Evolutionary conservation across 1,284 basidiomycete species (phyloP).

Genomic region (Cerioporus squamosus): DNA sequence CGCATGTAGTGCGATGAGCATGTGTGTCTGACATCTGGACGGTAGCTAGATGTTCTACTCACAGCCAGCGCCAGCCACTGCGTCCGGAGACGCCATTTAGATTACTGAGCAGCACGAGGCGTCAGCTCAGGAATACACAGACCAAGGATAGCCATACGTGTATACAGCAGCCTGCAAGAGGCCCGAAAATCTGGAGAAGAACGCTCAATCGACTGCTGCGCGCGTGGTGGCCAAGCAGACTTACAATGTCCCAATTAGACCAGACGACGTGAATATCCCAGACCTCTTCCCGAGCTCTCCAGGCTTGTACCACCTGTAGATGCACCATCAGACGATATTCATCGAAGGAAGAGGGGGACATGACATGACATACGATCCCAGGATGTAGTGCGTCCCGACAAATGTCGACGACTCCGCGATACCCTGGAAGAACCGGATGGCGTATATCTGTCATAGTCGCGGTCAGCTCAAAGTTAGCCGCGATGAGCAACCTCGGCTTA

Average conservation of each 20-base stretch:
- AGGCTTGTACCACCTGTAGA: slow-evolving; percentile 64
- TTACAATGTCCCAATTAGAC: slow-evolving; percentile 66
- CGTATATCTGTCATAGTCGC: slow-evolving; percentile 56
- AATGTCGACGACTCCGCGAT: slow-evolving; percentile 76
- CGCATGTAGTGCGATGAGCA: not conserved
- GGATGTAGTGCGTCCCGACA: slow-evolving; percentile 75
- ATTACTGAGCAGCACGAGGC: slow-evolving; percentile 41
- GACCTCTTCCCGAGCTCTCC: slow-evolving; percentile 72
- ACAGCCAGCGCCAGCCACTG: slow-evolving; percentile 78
- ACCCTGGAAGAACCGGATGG: slow-evolving; percentile 76
- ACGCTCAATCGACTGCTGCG: not conserved
- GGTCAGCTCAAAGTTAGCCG: slow-evolving; percentile 6
- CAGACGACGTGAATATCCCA: slow-evolving; percentile 73
- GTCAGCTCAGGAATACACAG: not conserved
- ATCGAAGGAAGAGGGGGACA: not conserved
- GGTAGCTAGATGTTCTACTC: slow-evolving; percentile 35
- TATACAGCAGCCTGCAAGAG: slow-evolving; percentile 72
- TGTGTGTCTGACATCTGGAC: not conserved
- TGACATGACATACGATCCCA: slow-evolving; percentile 57
- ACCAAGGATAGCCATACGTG: slow-evolving; percentile 38
- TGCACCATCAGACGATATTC: not conserved
- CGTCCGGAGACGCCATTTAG: slow-evolving; percentile 61
- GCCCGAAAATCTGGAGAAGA: slow-evolving; percentile 63
- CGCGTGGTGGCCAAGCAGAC: slow-evolving; percentile 10
- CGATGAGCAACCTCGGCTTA: slow-evolving; percentile 20